Base-by-base conservation (phyloP, 331 rosid species). In the Stylosanthes scabra region DNA sequence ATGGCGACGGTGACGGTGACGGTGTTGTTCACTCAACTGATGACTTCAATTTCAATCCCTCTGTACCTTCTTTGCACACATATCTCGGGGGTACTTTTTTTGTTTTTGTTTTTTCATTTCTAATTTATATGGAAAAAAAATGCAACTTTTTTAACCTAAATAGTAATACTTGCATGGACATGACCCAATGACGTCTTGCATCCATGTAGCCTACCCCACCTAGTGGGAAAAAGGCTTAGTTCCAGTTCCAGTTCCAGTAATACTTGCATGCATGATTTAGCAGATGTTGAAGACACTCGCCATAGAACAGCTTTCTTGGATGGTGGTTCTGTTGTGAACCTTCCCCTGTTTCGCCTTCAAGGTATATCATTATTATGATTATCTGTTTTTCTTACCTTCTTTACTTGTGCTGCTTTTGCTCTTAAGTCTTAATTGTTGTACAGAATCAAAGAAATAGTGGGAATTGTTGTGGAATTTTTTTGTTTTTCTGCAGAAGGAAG, bases 201-300 rank as follows among this genome's bases (percentile, higher is more conserved):
- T n/a, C n/a, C n/a, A n/a, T n/a, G n/a, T n/a, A n/a, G n/a, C n/a
- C n/a, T n/a, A n/a, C n/a, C n/a, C n/a, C n/a, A n/a, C n/a, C n/a
- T n/a, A n/a, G n/a, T n/a, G n/a, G n/a, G n/a, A n/a, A n/a, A n/a
- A n/a, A n/a, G n/a, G n/a, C n/a, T n/a, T n/a, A n/a, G n/a, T n/a
- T n/a, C n/a, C n/a, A n/a, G n/a, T n/a, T n/a, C n/a, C n/a, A n/a
- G n/a, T n/a, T n/a, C n/a, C 6, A 34, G 6, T 34, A 34, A 34
- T 55, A 14, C 46, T 82, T 81, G 63, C 55, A 29, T 59, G 74
- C 59, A n/a, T 20, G 25, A 20, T 20, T 20, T 20, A 20, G 72
- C 78, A 95, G 99, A 91, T 74, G 97, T 95, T 57, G 97, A 95
- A 83, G 99, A 95, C 76, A 88, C 99, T 6, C 97, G 88, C 74